These are phyloP conservation scores for Penicillium hordei DNA, from an alignment of 2,329 filamentous ascomycete species.

Conservation along the genomic window DNA sequence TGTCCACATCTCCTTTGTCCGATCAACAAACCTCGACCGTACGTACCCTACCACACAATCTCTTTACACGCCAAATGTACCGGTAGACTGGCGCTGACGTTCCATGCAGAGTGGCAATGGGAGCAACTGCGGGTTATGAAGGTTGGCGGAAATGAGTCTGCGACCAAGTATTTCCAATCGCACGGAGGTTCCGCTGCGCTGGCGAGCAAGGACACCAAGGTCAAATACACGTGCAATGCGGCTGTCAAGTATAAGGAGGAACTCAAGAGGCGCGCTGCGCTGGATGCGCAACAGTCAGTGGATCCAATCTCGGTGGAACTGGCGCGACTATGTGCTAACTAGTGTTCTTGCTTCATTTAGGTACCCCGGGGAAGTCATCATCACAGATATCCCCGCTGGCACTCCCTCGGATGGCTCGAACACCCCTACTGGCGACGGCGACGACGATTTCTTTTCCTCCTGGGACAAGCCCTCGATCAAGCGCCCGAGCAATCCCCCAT, in stretches of 20 bases:
- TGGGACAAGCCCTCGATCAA: slow-evolving; percentile 99
- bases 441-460: slow-evolving; percentile 96
- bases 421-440: slow-evolving; percentile 77
- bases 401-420: slow-evolving; percentile 62
- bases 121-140: slow-evolving; percentile 97
- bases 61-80: not conserved
- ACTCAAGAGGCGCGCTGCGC: slow-evolving; percentile 77
- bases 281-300: slow-evolving; percentile 79
- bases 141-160: slow-evolving; percentile 95
- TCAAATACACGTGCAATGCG: slow-evolving; percentile 92
- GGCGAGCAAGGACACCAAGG: slow-evolving; percentile 93
- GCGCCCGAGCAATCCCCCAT: slow-evolving; percentile 88
- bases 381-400: slow-evolving; percentile 68
- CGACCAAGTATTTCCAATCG: slow-evolving; percentile 96
- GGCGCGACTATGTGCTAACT: slow-evolving; percentile 8
- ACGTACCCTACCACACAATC: slow-evolving; percentile 47
- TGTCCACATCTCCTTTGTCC: slow-evolving; percentile 98
- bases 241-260: slow-evolving; percentile 98
- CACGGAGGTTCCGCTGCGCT: slow-evolving; percentile 92
- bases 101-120: slow-evolving; percentile 85
- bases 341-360: slow-evolving; percentile 47
- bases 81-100: slow-evolving; percentile 23
- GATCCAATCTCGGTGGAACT: not conserved
- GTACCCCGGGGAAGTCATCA: slow-evolving; percentile 79
- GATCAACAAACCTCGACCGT: slow-evolving; percentile 98